Base-by-base conservation (phyloP, 768 basidiomycete species). In the Roridomyces roridus region DNA sequence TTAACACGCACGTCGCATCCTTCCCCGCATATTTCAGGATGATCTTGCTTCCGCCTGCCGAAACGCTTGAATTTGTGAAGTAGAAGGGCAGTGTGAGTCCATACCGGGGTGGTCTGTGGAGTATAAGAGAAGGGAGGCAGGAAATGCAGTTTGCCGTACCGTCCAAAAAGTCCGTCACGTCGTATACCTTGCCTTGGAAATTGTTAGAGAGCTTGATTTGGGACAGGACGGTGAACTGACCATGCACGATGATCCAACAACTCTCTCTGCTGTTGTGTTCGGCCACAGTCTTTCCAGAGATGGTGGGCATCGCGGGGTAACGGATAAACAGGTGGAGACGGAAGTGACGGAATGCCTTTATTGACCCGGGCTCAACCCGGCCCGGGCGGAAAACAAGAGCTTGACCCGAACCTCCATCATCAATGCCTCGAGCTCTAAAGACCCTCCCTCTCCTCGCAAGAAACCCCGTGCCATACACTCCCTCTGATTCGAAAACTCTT, bases 11-110 rank as follows among this genome's bases (percentile, higher is more conserved):
- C 86, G 89, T 96, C 28, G 92, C 92, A 68, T 94, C 94, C 68
- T 88, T 90, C 23, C 95, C 95, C 3, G 91, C 93, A 63, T 94
- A 92, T 69, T 92, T 92, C 50, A 96, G 69, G 44, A 96, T 89
- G 64, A 95, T 92, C 67, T 84, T 88, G 67, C 86, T 86, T 8
- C 94, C 94, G 29, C 94, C 92, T 82, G 63, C 44, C 31, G 47
- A 50, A 51, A 65, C 31, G n/a, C n/a, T 66, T 49, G 47, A 52
- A 31, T 67, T 40, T 31, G 4, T 17, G 44, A 54, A 34, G 21
- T 26, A 29, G 45, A 20, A 25, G 20, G 23, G 21, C 9, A 0
- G 6, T 11, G 34, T 21, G 6, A 12, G n/a, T 40, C 6, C 76
- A 46, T 64, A 80, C 86, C 87, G 37, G 88, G 88, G 67, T 89